Conservation (phyloP, 2,329 filamentous ascomycete genomes). For the Epichloe scottii region DNA sequence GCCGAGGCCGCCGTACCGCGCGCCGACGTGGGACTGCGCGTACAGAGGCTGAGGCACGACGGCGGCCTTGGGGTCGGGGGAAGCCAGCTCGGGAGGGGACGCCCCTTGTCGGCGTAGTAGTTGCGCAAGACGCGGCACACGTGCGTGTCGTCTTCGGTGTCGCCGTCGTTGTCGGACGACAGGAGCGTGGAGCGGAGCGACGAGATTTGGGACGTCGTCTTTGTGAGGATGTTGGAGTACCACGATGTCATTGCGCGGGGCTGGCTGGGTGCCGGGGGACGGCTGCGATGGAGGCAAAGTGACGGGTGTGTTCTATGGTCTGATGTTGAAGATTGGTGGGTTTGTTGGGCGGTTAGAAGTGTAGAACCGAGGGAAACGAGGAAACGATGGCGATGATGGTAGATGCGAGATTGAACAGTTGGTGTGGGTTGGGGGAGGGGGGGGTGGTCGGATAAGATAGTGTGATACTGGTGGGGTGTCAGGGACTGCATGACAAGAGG, state of each 20-base stretch:
- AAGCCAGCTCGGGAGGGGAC: conserved; percentile 73
- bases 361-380: too few relatives aligned
- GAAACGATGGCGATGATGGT: too few relatives aligned
- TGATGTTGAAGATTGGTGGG: too few relatives aligned
- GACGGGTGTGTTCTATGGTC: too few relatives aligned
- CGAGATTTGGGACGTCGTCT: conserved; percentile 52
- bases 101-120: conserved; percentile 85
- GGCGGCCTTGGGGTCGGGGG: conserved; percentile 66
- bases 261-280: too few relatives aligned
- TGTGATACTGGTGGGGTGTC: too few relatives aligned
- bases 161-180: conserved; percentile 52
- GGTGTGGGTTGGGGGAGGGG: too few relatives aligned
- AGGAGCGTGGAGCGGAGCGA: conserved; percentile 59
- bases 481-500: too few relatives aligned
- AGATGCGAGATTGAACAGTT: too few relatives aligned
- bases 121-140: conserved; percentile 84
- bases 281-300: too few relatives aligned
- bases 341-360: too few relatives aligned
- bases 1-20: conserved; percentile 39
- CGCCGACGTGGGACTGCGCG: conserved; percentile 32
- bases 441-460: too few relatives aligned
- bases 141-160: conserved; percentile 82
- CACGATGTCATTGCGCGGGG: conserved; percentile 56
- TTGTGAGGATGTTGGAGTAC: conserved; percentile 61
- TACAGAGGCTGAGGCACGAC: conserved; percentile 36